Percentiles rank a stretch among this genome's conserved stretches.
Evolutionary conservation across 352 stramenopile species (phyloP).

Genomic region (Halophytophthora polymorphica): DNA sequence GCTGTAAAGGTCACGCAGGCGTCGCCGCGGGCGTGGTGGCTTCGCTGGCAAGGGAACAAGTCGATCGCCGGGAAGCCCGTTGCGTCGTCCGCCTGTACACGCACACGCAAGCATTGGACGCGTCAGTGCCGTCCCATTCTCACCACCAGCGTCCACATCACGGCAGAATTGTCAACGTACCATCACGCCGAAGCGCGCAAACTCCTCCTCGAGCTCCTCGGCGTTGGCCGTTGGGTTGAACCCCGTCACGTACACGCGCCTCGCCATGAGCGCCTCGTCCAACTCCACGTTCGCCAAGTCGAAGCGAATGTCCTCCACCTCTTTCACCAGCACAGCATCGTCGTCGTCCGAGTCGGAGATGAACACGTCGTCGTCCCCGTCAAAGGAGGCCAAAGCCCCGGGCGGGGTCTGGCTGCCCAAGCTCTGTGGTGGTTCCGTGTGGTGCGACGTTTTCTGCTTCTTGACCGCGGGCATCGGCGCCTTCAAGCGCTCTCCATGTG

Average conservation of each 20-base stretch:
- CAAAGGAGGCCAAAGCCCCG: slow-evolving; percentile 23
- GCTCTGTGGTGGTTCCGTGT: not conserved
- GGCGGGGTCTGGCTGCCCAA: slow-evolving; percentile 2
- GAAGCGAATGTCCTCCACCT: slow-evolving; percentile 49
- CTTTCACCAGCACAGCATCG: slow-evolving; percentile 19
- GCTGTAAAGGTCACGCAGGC: slow-evolving; percentile 45
- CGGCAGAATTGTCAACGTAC: slow-evolving; percentile 21
- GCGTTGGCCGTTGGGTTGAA: slow-evolving; percentile 42
- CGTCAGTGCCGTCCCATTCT: slow-evolving; percentile 2
- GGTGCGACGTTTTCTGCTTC: slow-evolving; percentile 20
- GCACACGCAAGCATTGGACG: slow-evolving; percentile 12
- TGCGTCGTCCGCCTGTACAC: slow-evolving; percentile 35
- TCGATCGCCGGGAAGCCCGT: slow-evolving; percentile 51
- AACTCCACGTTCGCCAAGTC: slow-evolving; percentile 38
- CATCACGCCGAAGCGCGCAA: slow-evolving; percentile 51
- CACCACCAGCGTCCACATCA: too few relatives aligned
- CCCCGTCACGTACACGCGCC: slow-evolving; percentile 56
- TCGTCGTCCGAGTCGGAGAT: slow-evolving; percentile 59
- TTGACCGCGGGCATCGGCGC: slow-evolving; percentile 8
- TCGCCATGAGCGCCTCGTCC: slow-evolving; percentile 33
- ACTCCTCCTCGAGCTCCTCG: slow-evolving; percentile 49
- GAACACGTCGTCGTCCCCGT: slow-evolving; percentile 32
- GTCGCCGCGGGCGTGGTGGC: slow-evolving; percentile 45
- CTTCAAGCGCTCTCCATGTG: not conserved
- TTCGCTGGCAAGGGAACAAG: slow-evolving; percentile 52